These are phyloP conservation scores for Sarocladium oryzae DNA, from an alignment of 2,329 filamentous ascomycete species.

Conservation along the genomic window DNA sequence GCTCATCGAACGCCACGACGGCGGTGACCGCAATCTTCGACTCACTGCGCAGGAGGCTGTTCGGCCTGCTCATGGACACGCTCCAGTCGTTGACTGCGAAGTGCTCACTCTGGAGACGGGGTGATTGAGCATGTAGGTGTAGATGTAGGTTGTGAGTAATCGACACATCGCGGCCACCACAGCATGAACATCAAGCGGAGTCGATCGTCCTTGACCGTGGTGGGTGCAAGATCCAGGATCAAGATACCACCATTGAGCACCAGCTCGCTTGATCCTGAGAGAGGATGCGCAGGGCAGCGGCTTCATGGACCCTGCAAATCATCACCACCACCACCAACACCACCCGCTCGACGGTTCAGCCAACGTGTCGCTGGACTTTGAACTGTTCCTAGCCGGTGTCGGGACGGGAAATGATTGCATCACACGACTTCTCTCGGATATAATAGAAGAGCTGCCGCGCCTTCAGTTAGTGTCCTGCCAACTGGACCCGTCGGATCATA, in stretches of 20 bases:
- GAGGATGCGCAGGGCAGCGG: background rate
- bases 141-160: no score
- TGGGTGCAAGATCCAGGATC: slow-evolving; percentile 4
- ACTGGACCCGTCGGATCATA: background rate
- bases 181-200: no score
- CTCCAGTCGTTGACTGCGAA: slow-evolving; percentile 21
- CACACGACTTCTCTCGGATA: background rate
- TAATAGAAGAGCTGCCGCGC: no score
- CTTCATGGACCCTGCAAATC: background rate
- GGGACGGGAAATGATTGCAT: background rate
- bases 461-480: no score
- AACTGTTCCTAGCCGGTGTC: background rate
- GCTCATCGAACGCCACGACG: slow-evolving; percentile 26
- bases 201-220: background rate
- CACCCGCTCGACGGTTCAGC: background rate
- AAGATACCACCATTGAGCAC: background rate
- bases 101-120: slow-evolving; percentile 28
- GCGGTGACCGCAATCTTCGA: slow-evolving; percentile 24
- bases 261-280: background rate
- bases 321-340: no score
- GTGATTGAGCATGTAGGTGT: no score
- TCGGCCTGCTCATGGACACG: slow-evolving; percentile 21
- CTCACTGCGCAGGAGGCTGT: slow-evolving; percentile 17
- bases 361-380: background rate
- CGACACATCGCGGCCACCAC: no score